These are phyloP conservation scores for Podila clonocystis DNA, from an alignment of 192 early-diverging fungal species.

Conservation along the genomic window DNA sequence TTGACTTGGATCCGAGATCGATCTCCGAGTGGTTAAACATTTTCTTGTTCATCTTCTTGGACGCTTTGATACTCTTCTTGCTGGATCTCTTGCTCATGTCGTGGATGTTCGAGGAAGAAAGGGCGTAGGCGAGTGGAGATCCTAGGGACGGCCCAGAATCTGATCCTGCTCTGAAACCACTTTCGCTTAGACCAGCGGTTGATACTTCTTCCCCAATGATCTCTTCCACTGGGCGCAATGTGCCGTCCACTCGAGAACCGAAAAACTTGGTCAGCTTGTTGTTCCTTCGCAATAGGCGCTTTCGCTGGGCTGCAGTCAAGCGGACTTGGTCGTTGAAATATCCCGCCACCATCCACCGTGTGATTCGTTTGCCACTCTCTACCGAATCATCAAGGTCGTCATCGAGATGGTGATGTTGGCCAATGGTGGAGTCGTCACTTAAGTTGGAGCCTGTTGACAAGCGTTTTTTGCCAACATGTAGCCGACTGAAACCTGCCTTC, in stretches of 20 bases:
- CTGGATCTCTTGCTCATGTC: conserved; percentile 12
- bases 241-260: conserved; percentile 42
- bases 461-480: neutral
- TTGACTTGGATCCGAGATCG: neutral
- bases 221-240: conserved; percentile 32
- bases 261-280: conserved; percentile 51
- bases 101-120: conserved; percentile 38
- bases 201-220: neutral
- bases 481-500: neutral
- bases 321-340: conserved; percentile 48
- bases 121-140: conserved; percentile 32
- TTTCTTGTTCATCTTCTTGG: conserved; percentile 6
- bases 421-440: neutral
- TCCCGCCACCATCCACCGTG: conserved; percentile 51
- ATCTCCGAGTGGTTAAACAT: neutral
- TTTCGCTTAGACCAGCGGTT: neutral
- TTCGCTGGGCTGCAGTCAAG: conserved; percentile 38
- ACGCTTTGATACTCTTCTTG: conserved; percentile 11
- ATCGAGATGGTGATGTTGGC: neutral
- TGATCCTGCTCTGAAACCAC: conserved; percentile 1
- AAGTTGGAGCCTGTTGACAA: neutral
- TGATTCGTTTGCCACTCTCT: conserved; percentile 25
- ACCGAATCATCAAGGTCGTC: conserved; percentile 1
- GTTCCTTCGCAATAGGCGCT: conserved; percentile 36
- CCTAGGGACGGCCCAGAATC: conserved; percentile 6